These are phyloP conservation scores for Karstenula rhodostoma DNA, from an alignment of 2,329 filamentous ascomycete genomes.

Conservation along the genomic window DNA sequence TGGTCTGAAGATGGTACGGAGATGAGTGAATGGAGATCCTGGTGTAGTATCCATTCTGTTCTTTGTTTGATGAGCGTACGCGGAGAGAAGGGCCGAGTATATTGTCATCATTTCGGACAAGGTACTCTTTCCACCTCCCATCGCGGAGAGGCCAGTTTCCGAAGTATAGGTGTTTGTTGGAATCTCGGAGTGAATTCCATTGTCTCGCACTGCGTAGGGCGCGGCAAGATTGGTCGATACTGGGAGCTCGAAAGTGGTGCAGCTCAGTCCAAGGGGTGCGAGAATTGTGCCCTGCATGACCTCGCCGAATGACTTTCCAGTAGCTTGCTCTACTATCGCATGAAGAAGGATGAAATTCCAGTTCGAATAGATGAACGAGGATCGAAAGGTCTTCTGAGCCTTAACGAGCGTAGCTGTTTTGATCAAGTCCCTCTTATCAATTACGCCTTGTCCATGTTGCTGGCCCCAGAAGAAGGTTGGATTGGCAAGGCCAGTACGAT, in stretches of 20 bases:
- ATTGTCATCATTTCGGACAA: constrained; percentile 17
- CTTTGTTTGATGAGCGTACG: constrained; percentile 16
- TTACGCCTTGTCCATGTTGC: constrained; percentile 16
- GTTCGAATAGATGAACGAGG: constrained; percentile 21
- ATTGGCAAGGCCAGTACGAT: constrained; percentile 18
- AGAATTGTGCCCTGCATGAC: constrained; percentile 16
- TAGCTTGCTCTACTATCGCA: constrained; percentile 7
- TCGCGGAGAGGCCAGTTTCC: constrained; percentile 9
- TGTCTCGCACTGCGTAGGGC: constrained; percentile 14
- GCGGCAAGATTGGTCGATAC: constrained; percentile 10
- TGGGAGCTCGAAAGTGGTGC: constrained; percentile 16
- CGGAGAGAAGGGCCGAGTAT: constrained; percentile 18
- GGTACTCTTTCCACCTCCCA: constrained; percentile 14
- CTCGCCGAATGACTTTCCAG: constrained; percentile 16
- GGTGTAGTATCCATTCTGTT: constrained; percentile 16
- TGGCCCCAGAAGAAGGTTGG: constrained; percentile 17
- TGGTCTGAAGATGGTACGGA: constrained; percentile 17
- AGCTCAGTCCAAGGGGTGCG: constrained; percentile 17
- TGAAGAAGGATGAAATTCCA: constrained; percentile 25
- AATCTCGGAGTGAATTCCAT: constrained; percentile 15
- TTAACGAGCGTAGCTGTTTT: not conserved
- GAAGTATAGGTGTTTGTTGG: constrained; percentile 3
- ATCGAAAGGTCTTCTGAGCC: constrained; percentile 14
- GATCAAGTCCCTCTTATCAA: constrained; percentile 14
- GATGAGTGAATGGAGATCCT: constrained; percentile 18